Conservation (phyloP, 306 rosid genomes). For the Sindora glabra region DNA sequence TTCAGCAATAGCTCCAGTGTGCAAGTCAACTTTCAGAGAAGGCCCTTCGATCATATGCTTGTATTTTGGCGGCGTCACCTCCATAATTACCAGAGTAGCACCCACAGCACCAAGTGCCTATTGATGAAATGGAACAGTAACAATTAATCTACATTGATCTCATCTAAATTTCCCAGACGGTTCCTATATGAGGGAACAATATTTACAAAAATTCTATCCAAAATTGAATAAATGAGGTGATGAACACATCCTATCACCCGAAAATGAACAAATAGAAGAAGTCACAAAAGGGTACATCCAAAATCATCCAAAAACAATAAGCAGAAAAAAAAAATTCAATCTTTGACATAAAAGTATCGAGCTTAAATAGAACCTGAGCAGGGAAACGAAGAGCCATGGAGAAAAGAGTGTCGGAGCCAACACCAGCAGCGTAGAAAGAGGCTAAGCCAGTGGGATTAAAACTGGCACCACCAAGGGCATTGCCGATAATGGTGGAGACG, state of each 20-base stretch:
- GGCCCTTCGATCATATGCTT: slow-evolving; percentile 80
- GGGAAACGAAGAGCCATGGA: slow-evolving; percentile 87
- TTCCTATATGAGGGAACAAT: not conserved
- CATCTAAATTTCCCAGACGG: too few species aligned
- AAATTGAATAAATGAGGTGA: not conserved
- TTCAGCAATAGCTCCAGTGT: slow-evolving; percentile 75
- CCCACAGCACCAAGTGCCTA: slow-evolving; percentile 84
- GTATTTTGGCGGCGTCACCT: slow-evolving; percentile 55
- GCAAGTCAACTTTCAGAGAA: slow-evolving; percentile 75
- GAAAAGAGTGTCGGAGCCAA: slow-evolving; percentile 61
- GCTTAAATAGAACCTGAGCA: slow-evolving; percentile 95
- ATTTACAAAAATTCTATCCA: not conserved
- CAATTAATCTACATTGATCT: not conserved
- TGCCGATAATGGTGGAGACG: slow-evolving; percentile 45
- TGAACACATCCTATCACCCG: too few species aligned
- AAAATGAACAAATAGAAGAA: not conserved
- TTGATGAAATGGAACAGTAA: not conserved
- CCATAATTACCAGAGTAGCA: slow-evolving; percentile 67
- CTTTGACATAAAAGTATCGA: not conserved
- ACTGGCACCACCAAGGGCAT: slow-evolving; percentile 78
- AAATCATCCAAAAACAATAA: not conserved
- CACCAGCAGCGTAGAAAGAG: slow-evolving; percentile 68
- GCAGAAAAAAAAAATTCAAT: not conserved
- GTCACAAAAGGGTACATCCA: not conserved
- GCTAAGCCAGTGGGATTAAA: slow-evolving; percentile 83